Evolutionary conservation across 345 rosid species (phyloP), one percentile per base, ranked within the genome.

Genomic region (Luvunga scandens): DNA sequence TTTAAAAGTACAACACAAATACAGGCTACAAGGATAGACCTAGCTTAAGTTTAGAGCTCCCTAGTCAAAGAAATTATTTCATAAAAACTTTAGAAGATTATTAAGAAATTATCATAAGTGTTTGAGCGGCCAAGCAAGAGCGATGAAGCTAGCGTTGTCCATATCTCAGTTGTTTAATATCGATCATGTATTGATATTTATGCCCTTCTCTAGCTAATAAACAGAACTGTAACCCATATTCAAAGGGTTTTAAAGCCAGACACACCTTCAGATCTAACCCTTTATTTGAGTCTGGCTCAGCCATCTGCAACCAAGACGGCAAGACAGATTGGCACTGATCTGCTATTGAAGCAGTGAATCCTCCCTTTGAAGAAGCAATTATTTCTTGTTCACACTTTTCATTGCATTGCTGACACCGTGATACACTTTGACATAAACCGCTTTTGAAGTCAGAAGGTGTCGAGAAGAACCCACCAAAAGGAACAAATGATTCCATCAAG

Each of bases 401-500:
- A 7, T 77, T 82, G 80, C 83, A 87, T 66, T 77, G 77, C 42
- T 83, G 80, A 69, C 88, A 84, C 65, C 80, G 88, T 1, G 83
- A 18, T 18, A 21, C 70, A 53, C 72, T 60, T 61, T 82, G 90
- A 79, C 71, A 79, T 6, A 83, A 72, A 77, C 82, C 83, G 60
- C 87, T 78, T 71, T 86, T 89, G 38, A 83, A 69, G 69, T 92
- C 98, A 1, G 90, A 57, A 27, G 91, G 87, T 9, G 90, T 83
- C 73, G 97, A 83, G 82, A 94, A 94, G 83, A 92, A 90, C 53
- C 98, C 97, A 33, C 90, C 98, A 77, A 94, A 91, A 56, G 98
- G 98, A 81, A 94, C 92, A 83, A 94, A 94, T 18, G 98, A 94
- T 70, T 89, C 98, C 97, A 94, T 89, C 89, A 94, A 89, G 85